phyloP scores from a whole-genome alignment of 2,329 filamentous ascomycete genomes.

The Stylonectria norvegica region DNA sequence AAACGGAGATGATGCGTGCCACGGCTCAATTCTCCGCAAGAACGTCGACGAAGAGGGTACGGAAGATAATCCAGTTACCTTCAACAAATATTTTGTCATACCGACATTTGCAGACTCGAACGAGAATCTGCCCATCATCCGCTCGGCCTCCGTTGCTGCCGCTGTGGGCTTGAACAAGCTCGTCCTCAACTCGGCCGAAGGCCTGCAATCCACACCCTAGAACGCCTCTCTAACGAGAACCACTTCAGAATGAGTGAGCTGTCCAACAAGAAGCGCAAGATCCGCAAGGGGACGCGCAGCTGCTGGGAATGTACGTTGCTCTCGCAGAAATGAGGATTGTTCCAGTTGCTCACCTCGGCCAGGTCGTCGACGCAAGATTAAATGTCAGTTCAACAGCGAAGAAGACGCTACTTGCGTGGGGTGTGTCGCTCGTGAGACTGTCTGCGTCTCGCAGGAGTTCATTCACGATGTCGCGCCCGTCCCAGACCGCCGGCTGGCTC shows the following conservation, averaged over 20 bases:
- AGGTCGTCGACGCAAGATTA: conserved; percentile 48
- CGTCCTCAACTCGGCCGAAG: conserved; percentile 20
- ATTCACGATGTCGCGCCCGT: conserved; percentile 30
- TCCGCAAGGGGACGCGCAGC: conserved; percentile 56
- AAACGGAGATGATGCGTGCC: too few species aligned
- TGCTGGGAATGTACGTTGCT: conserved; percentile 56
- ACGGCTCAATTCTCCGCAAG: too few species aligned
- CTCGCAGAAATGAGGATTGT: too few species aligned
- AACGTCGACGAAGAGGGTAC: too few species aligned
- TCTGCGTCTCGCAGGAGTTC: conserved; percentile 48
- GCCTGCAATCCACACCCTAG: not conserved
- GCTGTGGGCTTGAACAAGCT: too few species aligned
- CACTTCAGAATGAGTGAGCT: conserved; percentile 15
- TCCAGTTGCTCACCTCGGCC: not conserved
- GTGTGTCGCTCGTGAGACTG: conserved; percentile 41
- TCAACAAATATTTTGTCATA: too few species aligned
- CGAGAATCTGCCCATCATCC: too few species aligned
- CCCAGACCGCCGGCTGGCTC: conserved; percentile 39
- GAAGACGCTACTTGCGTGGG: conserved; percentile 43
- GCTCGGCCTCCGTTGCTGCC: too few species aligned
- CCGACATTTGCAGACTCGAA: too few species aligned
- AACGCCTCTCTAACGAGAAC: not conserved
- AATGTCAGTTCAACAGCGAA: conserved; percentile 44
- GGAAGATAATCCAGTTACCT: too few species aligned
- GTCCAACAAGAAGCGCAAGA: conserved; percentile 30